Percentiles rank a stretch among this genome's conserved stretches.
phyloP scores from a whole-genome alignment of 495 filamentous ascomycete genomes.

The Hypoxylon cercidicola region DNA sequence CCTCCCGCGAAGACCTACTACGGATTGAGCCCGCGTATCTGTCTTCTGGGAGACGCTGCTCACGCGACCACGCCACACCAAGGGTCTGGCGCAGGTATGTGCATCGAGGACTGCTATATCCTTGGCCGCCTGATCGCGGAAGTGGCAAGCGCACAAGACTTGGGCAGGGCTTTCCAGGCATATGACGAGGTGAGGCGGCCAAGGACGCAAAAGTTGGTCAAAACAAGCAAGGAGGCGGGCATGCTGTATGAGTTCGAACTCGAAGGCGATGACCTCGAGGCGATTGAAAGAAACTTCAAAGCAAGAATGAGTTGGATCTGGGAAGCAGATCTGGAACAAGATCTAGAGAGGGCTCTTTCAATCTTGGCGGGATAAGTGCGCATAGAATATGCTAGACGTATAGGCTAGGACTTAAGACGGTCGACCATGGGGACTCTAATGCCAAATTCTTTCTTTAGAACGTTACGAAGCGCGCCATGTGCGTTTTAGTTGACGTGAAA shows the following conservation, averaged over 20 bases:
- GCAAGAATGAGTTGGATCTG: conserved; percentile 50
- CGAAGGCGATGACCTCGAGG: conserved; percentile 45
- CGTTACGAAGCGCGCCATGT: too few relatives aligned
- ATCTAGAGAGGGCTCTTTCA: conserved; percentile 34
- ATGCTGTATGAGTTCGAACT: conserved; percentile 51
- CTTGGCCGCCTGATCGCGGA: conserved; percentile 66
- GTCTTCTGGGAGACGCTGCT: conserved; percentile 74
- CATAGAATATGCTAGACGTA: too few relatives aligned
- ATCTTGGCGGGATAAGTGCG: conserved; percentile 8
- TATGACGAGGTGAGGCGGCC: conserved; percentile 70
- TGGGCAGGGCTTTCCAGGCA: conserved; percentile 65
- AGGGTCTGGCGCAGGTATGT: conserved; percentile 73
- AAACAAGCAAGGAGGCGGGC: conserved; percentile 54
- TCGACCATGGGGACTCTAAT: too few relatives aligned
- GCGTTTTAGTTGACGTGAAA: too few relatives aligned
- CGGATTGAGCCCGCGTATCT: conserved; percentile 54
- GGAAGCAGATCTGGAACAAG: conserved; percentile 45
- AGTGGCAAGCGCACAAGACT: conserved; percentile 47
- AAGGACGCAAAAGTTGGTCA: conserved; percentile 54
- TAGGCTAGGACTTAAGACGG: too few relatives aligned
- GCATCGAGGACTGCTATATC: conserved; percentile 74
- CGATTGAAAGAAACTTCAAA: conserved; percentile 39
- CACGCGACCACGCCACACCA: conserved; percentile 77
- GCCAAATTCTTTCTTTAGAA: too few relatives aligned
- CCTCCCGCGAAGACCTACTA: conserved; percentile 65